Conservation (phyloP, 768 basidiomycete genomes). For the Chalciporus pseudorubinellus region DNA sequence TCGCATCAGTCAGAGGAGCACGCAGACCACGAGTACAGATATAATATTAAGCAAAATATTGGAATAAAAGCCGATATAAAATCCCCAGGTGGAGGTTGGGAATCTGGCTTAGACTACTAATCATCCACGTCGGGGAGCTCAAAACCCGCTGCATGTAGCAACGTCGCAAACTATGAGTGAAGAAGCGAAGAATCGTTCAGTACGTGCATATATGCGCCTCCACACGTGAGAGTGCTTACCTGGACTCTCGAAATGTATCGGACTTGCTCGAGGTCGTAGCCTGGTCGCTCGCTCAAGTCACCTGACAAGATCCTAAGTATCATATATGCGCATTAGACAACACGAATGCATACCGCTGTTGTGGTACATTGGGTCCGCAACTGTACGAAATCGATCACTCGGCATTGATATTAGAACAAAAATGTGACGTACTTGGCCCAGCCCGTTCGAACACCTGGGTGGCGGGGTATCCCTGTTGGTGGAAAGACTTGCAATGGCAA, state of each 20-base stretch:
- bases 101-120: not conserved
- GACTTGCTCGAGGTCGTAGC: conserved; percentile 83
- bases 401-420: not conserved
- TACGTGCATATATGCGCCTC: not conserved
- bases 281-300: conserved; percentile 74
- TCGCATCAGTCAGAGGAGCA: too few species aligned
- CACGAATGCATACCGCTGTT: conserved; percentile 55
- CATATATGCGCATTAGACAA: not conserved
- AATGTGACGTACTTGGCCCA: conserved; percentile 52
- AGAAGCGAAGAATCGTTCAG: not conserved
- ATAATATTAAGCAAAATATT: too few species aligned
- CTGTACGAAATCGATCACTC: conserved; percentile 34
- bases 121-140: conserved; percentile 30
- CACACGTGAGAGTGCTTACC: conserved; percentile 40
- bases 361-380: conserved; percentile 88
- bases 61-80: too few species aligned
- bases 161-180: conserved; percentile 54
- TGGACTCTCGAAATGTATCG: conserved; percentile 85
- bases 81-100: too few species aligned
- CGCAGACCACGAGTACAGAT: too few species aligned
- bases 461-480: conserved; percentile 78
- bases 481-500: conserved; percentile 58
- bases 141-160: conserved; percentile 69
- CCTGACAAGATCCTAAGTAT: conserved; percentile 37
- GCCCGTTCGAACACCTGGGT: conserved; percentile 88